Evolutionary conservation across 139 green algal species (phyloP), one percentile per base, ranked within the genome.

Genomic region (Closterium sp.): DNA sequence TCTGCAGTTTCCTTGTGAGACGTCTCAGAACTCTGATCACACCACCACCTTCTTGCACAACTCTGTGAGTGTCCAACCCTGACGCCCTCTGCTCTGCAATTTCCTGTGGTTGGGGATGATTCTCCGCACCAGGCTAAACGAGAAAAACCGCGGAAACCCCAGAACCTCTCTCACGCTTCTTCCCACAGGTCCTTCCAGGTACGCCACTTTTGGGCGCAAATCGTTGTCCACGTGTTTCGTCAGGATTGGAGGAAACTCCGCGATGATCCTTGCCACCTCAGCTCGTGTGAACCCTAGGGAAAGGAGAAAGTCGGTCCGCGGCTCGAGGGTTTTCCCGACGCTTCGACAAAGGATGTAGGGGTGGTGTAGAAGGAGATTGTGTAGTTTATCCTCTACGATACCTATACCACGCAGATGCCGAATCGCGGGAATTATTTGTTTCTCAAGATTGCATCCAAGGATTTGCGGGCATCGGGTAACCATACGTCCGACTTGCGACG

Each of bases 231-330:
- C 70, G 30, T 62, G 62, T 62, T 90, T 90, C 29, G 30, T 90
- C n/a, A 90, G 88, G 27, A 90, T 28, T 86, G 88, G 88, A 86
- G 88, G 88, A 90, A 90, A 90, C n/a, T 62, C 38, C 10, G 88
- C 62, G 11, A 90, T 28, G 10, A 90, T 62, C 10, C 27, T 62
- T 31, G 88, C 88, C n/a, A 90, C 28, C 28, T 90, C 88, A 50
- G 29, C 29, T 31, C 70, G 62, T 17, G 28, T 29, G 10, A 90
- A 90, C 13, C 88, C 88, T 87, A 87, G 28, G 4, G 88, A 90
- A 1, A 50, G 29, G n/a, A 90, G 30, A 29, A 90, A 90, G 17
- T 90, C 30, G 29, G 70, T 22, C 28, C 88, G 88, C 70, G 88
- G 88, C 62, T 22, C 28, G 30, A 90, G 70, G 24, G 70, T 62